phyloP scores from a whole-genome alignment of 2,329 filamentous ascomycete genomes.

The Colletotrichum tamarilloi region DNA sequence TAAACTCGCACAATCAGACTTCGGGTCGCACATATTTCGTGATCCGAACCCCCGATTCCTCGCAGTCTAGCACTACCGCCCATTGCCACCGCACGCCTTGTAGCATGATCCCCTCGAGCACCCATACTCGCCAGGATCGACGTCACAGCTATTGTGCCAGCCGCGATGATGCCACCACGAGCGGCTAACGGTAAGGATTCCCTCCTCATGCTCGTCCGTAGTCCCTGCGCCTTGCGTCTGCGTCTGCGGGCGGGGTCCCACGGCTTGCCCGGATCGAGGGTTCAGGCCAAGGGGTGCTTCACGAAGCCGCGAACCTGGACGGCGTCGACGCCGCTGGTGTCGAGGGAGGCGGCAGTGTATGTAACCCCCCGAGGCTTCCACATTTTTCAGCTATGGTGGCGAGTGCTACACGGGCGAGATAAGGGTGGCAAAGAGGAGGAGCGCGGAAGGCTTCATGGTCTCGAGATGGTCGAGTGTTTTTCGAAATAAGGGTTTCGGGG shows the following conservation, averaged over 20 bases:
- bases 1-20: too few species aligned
- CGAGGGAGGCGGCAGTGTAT: background rate
- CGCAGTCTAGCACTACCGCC: conserved; percentile 15
- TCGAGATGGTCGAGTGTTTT: too few species aligned
- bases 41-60: background rate
- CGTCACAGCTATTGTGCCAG: background rate
- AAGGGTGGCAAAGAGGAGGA: conserved; percentile 10
- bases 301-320: conserved; percentile 2
- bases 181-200: too few species aligned
- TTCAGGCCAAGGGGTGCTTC: conserved; percentile 15
- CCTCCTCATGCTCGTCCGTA: too few species aligned
- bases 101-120: conserved; percentile 9
- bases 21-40: too few species aligned
- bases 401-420: conserved; percentile 3
- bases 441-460: background rate
- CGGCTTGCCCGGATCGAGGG: background rate
- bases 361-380: conserved; percentile 1
- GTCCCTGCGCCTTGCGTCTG: too few species aligned
- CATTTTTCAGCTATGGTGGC: conserved; percentile 3
- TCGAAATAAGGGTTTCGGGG: too few species aligned
- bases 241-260: background rate
- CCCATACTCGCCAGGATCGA: background rate
- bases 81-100: background rate
- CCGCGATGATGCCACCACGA: background rate
- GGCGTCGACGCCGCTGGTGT: conserved; percentile 10